Evolutionary conservation across 768 basidiomycete genomes (phyloP).

Genomic region (Kwoniella mangroviensis): DNA sequence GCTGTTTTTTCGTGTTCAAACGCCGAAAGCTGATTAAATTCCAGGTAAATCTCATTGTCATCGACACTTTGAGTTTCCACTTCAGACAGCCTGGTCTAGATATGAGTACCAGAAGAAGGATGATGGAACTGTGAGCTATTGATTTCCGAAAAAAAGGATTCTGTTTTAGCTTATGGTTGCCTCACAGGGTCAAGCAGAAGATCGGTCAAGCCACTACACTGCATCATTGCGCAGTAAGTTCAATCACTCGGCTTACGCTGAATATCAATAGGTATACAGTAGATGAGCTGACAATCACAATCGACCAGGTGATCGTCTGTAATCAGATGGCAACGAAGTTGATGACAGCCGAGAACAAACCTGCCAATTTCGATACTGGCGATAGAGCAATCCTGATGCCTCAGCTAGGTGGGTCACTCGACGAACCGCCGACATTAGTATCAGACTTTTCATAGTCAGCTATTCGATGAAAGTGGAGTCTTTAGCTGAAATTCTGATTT

Average conservation of each 20-base stretch:
- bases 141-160: neutral
- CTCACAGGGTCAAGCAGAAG: slow-evolving; percentile 46
- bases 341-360: slow-evolving; percentile 52
- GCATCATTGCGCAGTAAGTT: slow-evolving; percentile 48
- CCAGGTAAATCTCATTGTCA: slow-evolving; percentile 51
- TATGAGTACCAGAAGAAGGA: slow-evolving; percentile 27
- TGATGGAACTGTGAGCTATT: slow-evolving; percentile 49
- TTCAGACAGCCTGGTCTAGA: slow-evolving; percentile 53
- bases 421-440: too few species aligned
- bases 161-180: neutral
- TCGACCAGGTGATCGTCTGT: slow-evolving; percentile 45
- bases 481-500: neutral
- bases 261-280: neutral
- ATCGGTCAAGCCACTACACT: slow-evolving; percentile 51
- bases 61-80: slow-evolving; percentile 55
- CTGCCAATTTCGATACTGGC: slow-evolving; percentile 54
- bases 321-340: slow-evolving; percentile 56
- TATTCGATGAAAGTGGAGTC: too few species aligned
- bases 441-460: too few species aligned
- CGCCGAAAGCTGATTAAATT: neutral
- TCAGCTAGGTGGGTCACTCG: slow-evolving; percentile 46
- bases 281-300: neutral
- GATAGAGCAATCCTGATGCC: slow-evolving; percentile 55
- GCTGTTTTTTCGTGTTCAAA: neutral
- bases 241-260: neutral